These are phyloP conservation scores for Marasmius fiardii DNA, from an alignment of 1,284 basidiomycete species.

Conservation along the genomic window DNA sequence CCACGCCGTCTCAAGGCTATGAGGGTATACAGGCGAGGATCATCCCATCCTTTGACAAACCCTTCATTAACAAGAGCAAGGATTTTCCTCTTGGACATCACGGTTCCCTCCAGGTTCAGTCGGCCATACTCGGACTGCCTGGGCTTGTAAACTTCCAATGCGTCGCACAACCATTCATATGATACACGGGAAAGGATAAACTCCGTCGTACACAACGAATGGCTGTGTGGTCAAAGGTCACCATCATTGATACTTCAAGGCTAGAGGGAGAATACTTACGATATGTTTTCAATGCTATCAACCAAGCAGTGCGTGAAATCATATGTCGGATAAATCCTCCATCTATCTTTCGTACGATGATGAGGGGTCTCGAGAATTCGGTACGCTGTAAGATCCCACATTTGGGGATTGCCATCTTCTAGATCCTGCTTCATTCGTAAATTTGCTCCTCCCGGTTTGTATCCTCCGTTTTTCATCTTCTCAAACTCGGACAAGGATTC, in stretches of 20 bases:
- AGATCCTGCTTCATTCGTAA: slow-evolving; percentile 98
- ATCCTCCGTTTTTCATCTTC: slow-evolving; percentile 90
- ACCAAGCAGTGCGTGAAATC: slow-evolving; percentile 99
- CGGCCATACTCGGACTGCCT: slow-evolving; percentile 97
- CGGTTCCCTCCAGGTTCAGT: slow-evolving; percentile 90
- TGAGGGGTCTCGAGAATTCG: slow-evolving; percentile 90
- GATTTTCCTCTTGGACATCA: slow-evolving; percentile 98
- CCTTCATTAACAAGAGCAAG: slow-evolving; percentile 83
- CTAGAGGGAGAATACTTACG: slow-evolving; percentile 53
- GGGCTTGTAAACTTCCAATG: slow-evolving; percentile 96
- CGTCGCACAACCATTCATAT: slow-evolving; percentile 99
- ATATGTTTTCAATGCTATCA: slow-evolving; percentile 99
- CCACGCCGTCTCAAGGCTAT: slow-evolving; percentile 94
- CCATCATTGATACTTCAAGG: background rate
- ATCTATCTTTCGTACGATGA: slow-evolving; percentile 90
- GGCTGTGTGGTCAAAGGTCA: slow-evolving; percentile 43
- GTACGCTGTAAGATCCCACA: slow-evolving; percentile 99
- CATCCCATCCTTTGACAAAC: slow-evolving; percentile 94
- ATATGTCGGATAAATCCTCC: slow-evolving; percentile 97
- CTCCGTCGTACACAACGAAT: slow-evolving; percentile 96
- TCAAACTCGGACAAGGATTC: slow-evolving; percentile 90
- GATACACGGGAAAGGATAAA: slow-evolving; percentile 97
- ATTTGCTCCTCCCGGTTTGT: slow-evolving; percentile 87
- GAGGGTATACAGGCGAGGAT: slow-evolving; percentile 97
- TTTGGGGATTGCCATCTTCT: slow-evolving; percentile 92